Percentiles rank a stretch among this genome's conserved stretches.
phyloP scores from a whole-genome alignment of 1,139 yeast species.

The Hemisphaericaspora subhashii region DNA sequence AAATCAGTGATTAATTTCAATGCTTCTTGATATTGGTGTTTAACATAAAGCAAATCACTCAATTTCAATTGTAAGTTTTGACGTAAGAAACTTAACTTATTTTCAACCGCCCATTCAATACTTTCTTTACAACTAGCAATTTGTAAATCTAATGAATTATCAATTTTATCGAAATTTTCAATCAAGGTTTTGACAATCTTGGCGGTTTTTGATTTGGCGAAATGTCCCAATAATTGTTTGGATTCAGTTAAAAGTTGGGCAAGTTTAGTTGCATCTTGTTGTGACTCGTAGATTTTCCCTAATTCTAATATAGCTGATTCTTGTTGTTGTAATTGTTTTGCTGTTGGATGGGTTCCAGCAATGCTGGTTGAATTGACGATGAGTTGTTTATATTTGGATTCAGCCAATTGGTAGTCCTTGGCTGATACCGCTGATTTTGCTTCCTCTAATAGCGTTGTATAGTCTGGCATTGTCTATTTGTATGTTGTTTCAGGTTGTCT shows the following conservation, averaged over 20 bases:
- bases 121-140: conserved; percentile 74
- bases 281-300: conserved; percentile 55
- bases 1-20: conserved; percentile 69
- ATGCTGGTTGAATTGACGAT: conserved; percentile 38
- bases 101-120: conserved; percentile 83
- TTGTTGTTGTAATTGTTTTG: conserved; percentile 44
- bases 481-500: background rate
- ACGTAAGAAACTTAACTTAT: conserved; percentile 83
- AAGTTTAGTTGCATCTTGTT: conserved; percentile 50
- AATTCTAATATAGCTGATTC: conserved; percentile 65
- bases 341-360: conserved; percentile 28
- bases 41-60: conserved; percentile 69
- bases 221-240: conserved; percentile 63
- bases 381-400: conserved; percentile 49
- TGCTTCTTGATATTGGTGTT: conserved; percentile 68
- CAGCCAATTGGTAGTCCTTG: conserved; percentile 56
- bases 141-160: conserved; percentile 69
- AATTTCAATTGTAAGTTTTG: conserved; percentile 86
- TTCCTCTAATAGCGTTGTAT: conserved; percentile 36
- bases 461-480: conserved; percentile 16
- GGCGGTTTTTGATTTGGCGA: conserved; percentile 94
- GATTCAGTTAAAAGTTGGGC: conserved; percentile 67
- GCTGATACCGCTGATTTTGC: conserved; percentile 59
- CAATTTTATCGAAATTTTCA: conserved; percentile 72
- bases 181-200: conserved; percentile 77